Conservation (phyloP, 2,329 filamentous ascomycete genomes). For the Xenoacremonium recifei region DNA sequence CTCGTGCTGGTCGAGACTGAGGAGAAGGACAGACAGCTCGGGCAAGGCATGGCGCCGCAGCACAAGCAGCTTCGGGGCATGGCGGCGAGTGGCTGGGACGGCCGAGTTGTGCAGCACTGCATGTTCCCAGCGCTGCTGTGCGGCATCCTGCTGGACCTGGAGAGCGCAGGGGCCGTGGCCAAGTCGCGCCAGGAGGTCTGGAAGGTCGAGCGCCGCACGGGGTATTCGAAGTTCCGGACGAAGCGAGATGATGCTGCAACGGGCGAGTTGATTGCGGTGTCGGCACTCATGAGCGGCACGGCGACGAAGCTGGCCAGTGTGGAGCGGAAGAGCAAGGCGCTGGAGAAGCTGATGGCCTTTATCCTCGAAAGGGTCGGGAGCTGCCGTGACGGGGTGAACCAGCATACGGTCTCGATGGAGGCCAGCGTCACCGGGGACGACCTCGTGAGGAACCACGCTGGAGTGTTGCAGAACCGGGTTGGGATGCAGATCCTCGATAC, state of each 20-base stretch:
- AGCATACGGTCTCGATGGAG: background rate
- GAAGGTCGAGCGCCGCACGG: constrained; percentile 35
- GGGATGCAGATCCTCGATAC: constrained; percentile 37
- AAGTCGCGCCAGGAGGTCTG: constrained; percentile 32
- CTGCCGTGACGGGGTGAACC: constrained; percentile 1
- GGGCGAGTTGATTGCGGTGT: constrained; percentile 30
- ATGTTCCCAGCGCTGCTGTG: constrained; percentile 37
- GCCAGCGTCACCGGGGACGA: constrained; percentile 7
- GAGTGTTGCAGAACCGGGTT: constrained; percentile 30
- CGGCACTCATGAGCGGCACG: constrained; percentile 32
- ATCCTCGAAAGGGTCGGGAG: constrained; percentile 16
- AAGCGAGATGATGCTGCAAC: constrained; percentile 26
- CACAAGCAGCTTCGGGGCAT: constrained; percentile 22
- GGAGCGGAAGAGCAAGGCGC: constrained; percentile 34
- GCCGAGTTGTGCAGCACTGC: constrained; percentile 23
- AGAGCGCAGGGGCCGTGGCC: constrained; percentile 31
- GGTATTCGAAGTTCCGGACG: constrained; percentile 32
- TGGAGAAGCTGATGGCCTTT: constrained; percentile 34
- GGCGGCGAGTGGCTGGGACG: constrained; percentile 27
- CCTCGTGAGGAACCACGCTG: constrained; percentile 26
- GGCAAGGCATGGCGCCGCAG: too few relatives aligned
- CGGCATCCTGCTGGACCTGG: constrained; percentile 31
- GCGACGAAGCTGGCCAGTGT: constrained; percentile 37
- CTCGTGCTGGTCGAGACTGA: constrained; percentile 31
- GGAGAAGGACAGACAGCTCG: too few relatives aligned